These are phyloP conservation scores for Nevesoporus exiguus DNA, from an alignment of 768 basidiomycete genomes.

Conservation along the genomic window DNA sequence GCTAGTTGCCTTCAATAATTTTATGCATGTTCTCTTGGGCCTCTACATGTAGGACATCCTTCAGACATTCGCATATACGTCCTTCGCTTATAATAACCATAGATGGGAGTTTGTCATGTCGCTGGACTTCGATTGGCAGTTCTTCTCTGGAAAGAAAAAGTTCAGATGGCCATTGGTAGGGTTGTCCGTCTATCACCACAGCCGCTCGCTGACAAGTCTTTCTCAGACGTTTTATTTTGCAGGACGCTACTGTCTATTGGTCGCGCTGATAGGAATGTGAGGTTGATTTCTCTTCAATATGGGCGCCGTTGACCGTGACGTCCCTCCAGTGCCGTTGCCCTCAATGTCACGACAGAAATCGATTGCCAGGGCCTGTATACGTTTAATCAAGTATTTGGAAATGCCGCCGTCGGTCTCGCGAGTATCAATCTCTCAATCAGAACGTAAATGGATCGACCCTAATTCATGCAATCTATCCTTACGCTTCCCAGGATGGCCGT, in stretches of 20 bases:
- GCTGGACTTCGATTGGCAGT: slow-evolving; percentile 62
- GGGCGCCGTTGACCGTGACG: background rate
- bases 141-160: slow-evolving; percentile 49
- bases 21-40: slow-evolving; percentile 59
- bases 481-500: slow-evolving; percentile 55
- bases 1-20: slow-evolving; percentile 40
- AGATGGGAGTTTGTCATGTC: slow-evolving; percentile 71
- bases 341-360: slow-evolving; percentile 57
- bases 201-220: background rate
- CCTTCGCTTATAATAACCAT: background rate
- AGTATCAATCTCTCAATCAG: slow-evolving; percentile 68
- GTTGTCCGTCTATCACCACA: background rate
- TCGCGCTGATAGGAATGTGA: slow-evolving; percentile 69
- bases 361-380: slow-evolving; percentile 69
- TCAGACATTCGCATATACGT: slow-evolving; percentile 6
- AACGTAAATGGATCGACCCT: slow-evolving; percentile 44
- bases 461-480: background rate
- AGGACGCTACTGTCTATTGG: slow-evolving; percentile 61
- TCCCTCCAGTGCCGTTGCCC: slow-evolving; percentile 45
- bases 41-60: slow-evolving; percentile 52
- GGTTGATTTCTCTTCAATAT: slow-evolving; percentile 21
- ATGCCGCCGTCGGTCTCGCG: slow-evolving; percentile 64
- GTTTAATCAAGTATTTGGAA: slow-evolving; percentile 63
- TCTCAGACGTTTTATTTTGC: slow-evolving; percentile 63
- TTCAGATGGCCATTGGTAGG: slow-evolving; percentile 69